phyloP scores from a whole-genome alignment of 306 rosid species.

The Cicer bijugum region DNA sequence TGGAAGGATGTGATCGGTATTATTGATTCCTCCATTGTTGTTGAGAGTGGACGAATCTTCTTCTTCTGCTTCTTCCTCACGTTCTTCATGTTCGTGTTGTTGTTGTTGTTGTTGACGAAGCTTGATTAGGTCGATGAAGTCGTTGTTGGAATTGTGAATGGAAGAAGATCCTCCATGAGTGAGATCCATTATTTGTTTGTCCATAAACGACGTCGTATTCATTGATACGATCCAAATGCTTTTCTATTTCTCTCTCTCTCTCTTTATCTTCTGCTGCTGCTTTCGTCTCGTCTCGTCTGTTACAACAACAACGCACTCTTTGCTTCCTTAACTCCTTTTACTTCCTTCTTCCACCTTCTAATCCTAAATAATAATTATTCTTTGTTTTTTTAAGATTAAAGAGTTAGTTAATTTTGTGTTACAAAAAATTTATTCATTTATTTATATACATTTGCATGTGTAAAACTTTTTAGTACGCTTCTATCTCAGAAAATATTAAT shows the following conservation, averaged over 20 bases:
- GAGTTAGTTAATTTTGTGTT: too few species aligned
- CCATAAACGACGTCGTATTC: conserved; percentile 84
- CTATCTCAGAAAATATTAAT: too few species aligned
- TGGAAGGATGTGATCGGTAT: conserved; percentile 65
- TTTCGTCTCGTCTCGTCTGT: too few species aligned
- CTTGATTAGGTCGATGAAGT: conserved; percentile 67
- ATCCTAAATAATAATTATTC: background rate
- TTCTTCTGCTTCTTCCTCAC: background rate
- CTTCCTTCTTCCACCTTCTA: conserved; percentile 2
- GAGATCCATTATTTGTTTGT: conserved; percentile 94
- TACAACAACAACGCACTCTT: too few species aligned
- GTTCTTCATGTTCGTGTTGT: too few species aligned
- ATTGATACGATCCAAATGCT: conserved; percentile 48
- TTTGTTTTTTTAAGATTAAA: background rate
- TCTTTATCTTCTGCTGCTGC: background rate
- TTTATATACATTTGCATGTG: too few species aligned
- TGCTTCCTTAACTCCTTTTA: too few species aligned
- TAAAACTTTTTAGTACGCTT: too few species aligned
- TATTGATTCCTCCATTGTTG: conserved; percentile 37
- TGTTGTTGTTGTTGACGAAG: conserved; percentile 29
- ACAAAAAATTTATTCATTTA: too few species aligned
- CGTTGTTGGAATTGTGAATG: conserved; percentile 48
- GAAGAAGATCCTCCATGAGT: conserved; percentile 54
- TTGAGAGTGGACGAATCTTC: background rate
- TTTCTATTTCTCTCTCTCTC: too few species aligned